Conservation (phyloP, 2,329 filamentous ascomycete genomes). For the Aspergillus caelatus region DNA sequence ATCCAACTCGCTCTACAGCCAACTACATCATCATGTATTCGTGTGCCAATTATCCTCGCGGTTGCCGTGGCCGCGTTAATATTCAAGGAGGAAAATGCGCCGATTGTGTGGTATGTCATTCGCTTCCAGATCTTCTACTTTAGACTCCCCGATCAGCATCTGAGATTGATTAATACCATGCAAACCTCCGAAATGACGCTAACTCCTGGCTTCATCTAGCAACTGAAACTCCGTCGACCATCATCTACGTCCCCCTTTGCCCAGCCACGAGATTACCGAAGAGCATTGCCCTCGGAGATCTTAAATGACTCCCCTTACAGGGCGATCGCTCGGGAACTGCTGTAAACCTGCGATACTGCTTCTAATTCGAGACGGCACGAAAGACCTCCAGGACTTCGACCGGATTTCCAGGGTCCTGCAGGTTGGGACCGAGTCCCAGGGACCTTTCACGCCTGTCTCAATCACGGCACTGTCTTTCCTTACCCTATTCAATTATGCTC, state of each 20-base stretch:
- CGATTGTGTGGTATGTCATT: slow-evolving; percentile 47
- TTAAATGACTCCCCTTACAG: slow-evolving; percentile 32
- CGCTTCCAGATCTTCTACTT: neutral
- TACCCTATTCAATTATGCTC: slow-evolving; percentile 17
- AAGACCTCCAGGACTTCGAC: slow-evolving; percentile 11
- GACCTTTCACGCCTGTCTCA: slow-evolving; percentile 10
- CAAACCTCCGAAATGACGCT: slow-evolving; percentile 20
- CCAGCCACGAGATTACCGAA: slow-evolving; percentile 42
- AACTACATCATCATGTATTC: slow-evolving; percentile 45
- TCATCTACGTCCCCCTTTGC: slow-evolving; percentile 44
- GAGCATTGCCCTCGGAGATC: slow-evolving; percentile 37
- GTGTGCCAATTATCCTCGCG: slow-evolving; percentile 51
- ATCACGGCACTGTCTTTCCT: slow-evolving; percentile 11
- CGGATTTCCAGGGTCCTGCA: slow-evolving; percentile 20
- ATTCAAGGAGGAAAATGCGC: slow-evolving; percentile 45
- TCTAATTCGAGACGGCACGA: slow-evolving; percentile 1
- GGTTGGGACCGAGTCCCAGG: slow-evolving; percentile 19
- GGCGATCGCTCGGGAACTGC: slow-evolving; percentile 22
- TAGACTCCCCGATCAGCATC: neutral
- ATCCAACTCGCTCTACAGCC: neutral
- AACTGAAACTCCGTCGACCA: slow-evolving; percentile 43
- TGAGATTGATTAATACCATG: neutral
- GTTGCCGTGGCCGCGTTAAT: slow-evolving; percentile 51
- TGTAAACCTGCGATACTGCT: slow-evolving; percentile 11
- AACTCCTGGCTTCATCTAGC: slow-evolving; percentile 21